Base-by-base conservation (phyloP, 2,329 filamentous ascomycete genomes). In the Cytospora schulzeri region DNA sequence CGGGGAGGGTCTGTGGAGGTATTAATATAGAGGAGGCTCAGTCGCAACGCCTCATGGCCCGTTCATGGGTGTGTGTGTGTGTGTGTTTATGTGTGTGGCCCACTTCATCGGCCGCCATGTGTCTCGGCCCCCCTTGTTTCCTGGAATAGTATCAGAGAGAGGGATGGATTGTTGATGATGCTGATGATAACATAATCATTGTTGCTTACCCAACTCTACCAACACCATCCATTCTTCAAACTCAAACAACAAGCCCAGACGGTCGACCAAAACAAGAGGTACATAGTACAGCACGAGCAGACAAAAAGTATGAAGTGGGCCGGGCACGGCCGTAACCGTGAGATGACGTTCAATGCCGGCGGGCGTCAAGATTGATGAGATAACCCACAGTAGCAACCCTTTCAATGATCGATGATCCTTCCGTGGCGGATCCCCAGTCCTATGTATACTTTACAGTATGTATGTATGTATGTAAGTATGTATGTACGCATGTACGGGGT, bases 241-340 rank as follows among this genome's bases (percentile, higher is more conserved):
- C n/a, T n/a, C n/a, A n/a, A n/a, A 24, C 4, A 48, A 48, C 45
- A 48, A 22, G 5, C n/a, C 45, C 11, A 22, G 11, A 22, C n/a
- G 8, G 45, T 19, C 5, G 45, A 24, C 45, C 45, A 54, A 35
- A 38, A 50, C 17, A 6, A 14, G 38, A 41, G 41, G 52, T 24
- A n/a, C n/a, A n/a, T n/a, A n/a, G n/a, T n/a, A n/a, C n/a, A n/a
- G n/a, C n/a, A n/a, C n/a, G n/a, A n/a, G n/a, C n/a, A 35, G 33
- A 50, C 17, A 6, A 14, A 28, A 41, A 29, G 52, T 24, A 55
- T n/a, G 19, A 45, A 55, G 52, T 41, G 60, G 51, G 52, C 51
- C 60, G 60, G 52, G 52, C 60, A 62, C 60, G 60, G 60, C 60
- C 60, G 60, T 62, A 51, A 31, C 60, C 60, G 60, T 62, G 60